Evolutionary conservation across 192 early-diverging fungal species (phyloP), one percentile per base, ranked within the genome.

Genomic region (Umbelopsis isabellina): DNA sequence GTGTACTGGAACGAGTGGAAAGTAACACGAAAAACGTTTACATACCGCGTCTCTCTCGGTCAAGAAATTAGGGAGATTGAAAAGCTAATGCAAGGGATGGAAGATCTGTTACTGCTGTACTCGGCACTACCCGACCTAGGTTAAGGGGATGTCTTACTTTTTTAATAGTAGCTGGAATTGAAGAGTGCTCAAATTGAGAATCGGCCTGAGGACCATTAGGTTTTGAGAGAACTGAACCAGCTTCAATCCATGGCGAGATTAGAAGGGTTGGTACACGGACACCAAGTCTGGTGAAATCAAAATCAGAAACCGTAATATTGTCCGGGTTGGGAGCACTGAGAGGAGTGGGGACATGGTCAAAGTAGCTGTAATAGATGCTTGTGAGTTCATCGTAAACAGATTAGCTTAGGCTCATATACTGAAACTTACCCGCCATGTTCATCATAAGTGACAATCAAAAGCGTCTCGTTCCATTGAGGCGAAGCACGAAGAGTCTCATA

Each of bases 281-380:
- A 50, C 85, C 85, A 12, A 82, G 68, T 27, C 85, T 73, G 68
- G 82, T 79, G 68, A 85, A 85, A 20, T 77, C 61, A 68, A 85
- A 85, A 46, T 75, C 65, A 15, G 33, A 35, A 25, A 46, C 58
- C 58, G 55, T 70, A 48, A 70, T 47, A 46, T 64, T 69, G 70
- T 86, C 85, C 41, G 85, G 82, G 66, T 65, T 79, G 9, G 85
- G 85, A 23, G 49, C 66, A 74, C 55, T 72, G 16, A 55, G 49
- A 65, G 85, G 85, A 22, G 85, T 77, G 13, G 76, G 61, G n/a
- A 82, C 82, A 64, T 84, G 82, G 68, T 86, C 85, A 33, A 75
- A 81, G 55, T 70, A 75, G 16, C 74, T 69, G 49, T 46, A 66
- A 37, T 48, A 22, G 20, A 21, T 21, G 55, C 12, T 12, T 35